Evolutionary conservation across 129 eudicot genomes (phyloP).

Genomic region (Chrysanthemum seticuspe): DNA sequence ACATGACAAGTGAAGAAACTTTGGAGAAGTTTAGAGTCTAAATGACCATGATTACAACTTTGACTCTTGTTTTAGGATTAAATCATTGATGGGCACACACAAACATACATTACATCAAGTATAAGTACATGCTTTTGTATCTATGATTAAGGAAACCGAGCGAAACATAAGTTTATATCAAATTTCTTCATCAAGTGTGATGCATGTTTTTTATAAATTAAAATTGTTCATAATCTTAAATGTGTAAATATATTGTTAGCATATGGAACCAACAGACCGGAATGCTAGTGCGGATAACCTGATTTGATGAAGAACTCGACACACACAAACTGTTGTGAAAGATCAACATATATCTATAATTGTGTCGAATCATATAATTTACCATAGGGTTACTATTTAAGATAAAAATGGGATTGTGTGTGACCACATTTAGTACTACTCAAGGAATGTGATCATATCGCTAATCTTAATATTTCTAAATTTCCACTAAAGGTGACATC

Average conservation of each 20-base stretch:
- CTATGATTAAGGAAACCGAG: not conserved
- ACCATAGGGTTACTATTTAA: not conserved
- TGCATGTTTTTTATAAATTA: too few relatives aligned
- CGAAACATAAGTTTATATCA: too few relatives aligned
- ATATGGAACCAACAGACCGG: too few relatives aligned
- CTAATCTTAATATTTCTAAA: not conserved
- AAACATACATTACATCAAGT: not conserved
- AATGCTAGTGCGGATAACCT: too few relatives aligned
- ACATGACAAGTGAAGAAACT: constrained; percentile 14
- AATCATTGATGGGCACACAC: not conserved
- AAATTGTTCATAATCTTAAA: too few relatives aligned
- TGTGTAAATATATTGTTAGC: too few relatives aligned
- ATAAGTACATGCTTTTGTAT: not conserved
- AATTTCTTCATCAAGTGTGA: too few relatives aligned
- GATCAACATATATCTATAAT: not conserved
- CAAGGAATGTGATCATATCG: not conserved
- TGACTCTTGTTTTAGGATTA: constrained; percentile 22
- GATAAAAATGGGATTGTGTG: not conserved
- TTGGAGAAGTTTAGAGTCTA: constrained; percentile 18
- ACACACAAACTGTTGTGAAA: too few relatives aligned
- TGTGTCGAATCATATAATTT: not conserved
- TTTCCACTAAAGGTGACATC: not conserved
- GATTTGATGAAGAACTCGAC: too few relatives aligned
- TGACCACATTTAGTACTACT: too few relatives aligned
- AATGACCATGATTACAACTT: constrained; percentile 7